These are phyloP conservation scores for Verticillium nonalfalfae DNA, from an alignment of 2,329 filamentous ascomycete species.

Conservation along the genomic window DNA sequence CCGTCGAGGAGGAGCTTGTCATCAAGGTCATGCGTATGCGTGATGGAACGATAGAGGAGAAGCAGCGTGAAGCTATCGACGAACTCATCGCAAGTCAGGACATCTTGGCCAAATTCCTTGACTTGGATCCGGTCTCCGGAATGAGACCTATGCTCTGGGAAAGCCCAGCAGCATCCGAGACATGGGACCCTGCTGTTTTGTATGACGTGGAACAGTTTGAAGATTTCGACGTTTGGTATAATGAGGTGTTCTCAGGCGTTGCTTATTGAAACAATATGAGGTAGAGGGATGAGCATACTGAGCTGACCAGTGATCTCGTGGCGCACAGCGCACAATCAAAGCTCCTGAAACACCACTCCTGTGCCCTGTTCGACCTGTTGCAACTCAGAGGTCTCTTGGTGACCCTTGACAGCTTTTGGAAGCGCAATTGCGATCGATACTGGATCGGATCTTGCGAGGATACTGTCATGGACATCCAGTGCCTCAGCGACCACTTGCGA, in stretches of 20 bases:
- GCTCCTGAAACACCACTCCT: background rate
- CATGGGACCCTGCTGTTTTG: background rate
- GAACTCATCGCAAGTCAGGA: background rate
- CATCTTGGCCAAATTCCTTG: background rate
- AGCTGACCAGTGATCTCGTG: no score
- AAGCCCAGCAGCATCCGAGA: background rate
- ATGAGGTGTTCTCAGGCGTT: background rate
- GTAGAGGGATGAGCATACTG: no score
- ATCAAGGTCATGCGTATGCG: constrained; percentile 9
- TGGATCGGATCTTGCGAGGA: background rate
- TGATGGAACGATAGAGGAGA: background rate
- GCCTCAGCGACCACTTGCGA: background rate
- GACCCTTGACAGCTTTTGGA: background rate
- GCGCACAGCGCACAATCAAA: background rate
- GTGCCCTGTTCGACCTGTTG: background rate
- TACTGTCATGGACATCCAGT: background rate
- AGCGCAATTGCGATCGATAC: background rate
- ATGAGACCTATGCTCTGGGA: background rate
- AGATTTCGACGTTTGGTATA: constrained; percentile 3
- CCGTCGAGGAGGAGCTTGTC: constrained; percentile 13
- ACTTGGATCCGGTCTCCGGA: background rate
- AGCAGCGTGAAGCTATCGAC: background rate
- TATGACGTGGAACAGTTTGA: background rate
- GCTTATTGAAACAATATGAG: background rate
- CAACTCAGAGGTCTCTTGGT: no score